phyloP scores from a whole-genome alignment of 1,284 basidiomycete genomes.

The Coniferiporia weirii region DNA sequence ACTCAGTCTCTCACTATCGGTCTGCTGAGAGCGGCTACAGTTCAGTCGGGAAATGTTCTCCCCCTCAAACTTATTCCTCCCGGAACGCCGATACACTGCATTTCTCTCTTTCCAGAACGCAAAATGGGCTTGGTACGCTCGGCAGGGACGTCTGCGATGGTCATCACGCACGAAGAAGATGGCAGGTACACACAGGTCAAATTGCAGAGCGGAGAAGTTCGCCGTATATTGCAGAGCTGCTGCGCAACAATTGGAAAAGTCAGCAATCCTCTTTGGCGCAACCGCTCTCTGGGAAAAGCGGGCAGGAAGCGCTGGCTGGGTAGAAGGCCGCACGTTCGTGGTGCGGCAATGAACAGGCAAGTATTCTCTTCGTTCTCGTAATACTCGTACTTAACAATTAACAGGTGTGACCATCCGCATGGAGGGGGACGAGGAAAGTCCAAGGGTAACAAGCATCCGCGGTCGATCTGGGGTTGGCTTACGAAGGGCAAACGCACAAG shows the following conservation, averaged over 20 bases:
- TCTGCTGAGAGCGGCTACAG: constrained; percentile 78
- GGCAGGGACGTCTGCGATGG: constrained; percentile 83
- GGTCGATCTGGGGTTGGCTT: constrained; percentile 88
- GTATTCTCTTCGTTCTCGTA: constrained; percentile 27
- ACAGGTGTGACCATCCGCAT: constrained; percentile 88
- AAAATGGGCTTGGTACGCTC: constrained; percentile 83
- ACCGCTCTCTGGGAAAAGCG: constrained; percentile 84
- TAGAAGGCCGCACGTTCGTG: constrained; percentile 81
- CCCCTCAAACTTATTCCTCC: constrained; percentile 89
- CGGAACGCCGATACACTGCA: constrained; percentile 86
- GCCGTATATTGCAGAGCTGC: constrained; percentile 79
- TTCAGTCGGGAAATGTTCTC: constrained; percentile 92
- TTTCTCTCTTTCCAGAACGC: constrained; percentile 74
- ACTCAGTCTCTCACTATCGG: constrained; percentile 74
- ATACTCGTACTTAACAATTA: constrained; percentile 12
- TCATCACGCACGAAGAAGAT: constrained; percentile 70
- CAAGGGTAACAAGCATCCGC: constrained; percentile 92
- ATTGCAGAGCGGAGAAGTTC: constrained; percentile 90
- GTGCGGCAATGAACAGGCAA: constrained; percentile 97
- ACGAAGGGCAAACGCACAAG: constrained; percentile 91
- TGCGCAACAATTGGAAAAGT: constrained; percentile 90
- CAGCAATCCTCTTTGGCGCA: constrained; percentile 90
- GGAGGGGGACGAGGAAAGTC: constrained; percentile 98
- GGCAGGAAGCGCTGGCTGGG: constrained; percentile 90
- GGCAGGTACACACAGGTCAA: constrained; percentile 79